A percentile compares a stretch with the other conserved stretches of the same genome.
Conservation (phyloP, 192 early-diverging fungal genomes). For the Paraglomus brasilianum region DNA sequence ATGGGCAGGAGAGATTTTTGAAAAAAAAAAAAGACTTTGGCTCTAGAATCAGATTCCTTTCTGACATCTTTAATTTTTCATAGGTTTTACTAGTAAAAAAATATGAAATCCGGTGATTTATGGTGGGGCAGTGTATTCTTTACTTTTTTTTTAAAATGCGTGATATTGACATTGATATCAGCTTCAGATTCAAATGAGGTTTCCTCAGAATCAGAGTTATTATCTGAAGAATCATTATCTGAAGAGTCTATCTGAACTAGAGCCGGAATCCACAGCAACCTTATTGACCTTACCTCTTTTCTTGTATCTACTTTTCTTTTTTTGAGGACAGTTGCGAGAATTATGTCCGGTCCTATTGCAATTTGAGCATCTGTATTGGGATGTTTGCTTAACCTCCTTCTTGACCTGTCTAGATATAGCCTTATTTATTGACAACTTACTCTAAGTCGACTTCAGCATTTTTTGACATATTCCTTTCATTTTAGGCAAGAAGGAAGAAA, state of each 20-base stretch:
- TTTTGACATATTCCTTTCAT: slow-evolving; percentile 1
- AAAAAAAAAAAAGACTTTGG: too few relatives aligned
- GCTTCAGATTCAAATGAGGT: background rate
- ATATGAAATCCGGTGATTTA: too few relatives aligned
- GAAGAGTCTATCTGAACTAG: background rate
- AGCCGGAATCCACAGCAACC: slow-evolving; percentile 17
- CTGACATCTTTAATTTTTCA: too few relatives aligned
- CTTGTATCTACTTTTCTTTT: background rate
- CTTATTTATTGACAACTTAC: background rate
- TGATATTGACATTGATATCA: background rate
- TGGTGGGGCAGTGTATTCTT: too few relatives aligned
- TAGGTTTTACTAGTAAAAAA: too few relatives aligned
- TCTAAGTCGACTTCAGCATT: background rate
- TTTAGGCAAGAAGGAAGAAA: too few relatives aligned
- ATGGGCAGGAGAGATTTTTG: too few relatives aligned
- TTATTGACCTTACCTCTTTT: slow-evolving; percentile 23
- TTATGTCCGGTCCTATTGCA: slow-evolving; percentile 10
- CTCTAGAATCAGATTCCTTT: too few relatives aligned
- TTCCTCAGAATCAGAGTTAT: background rate
- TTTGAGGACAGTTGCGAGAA: background rate
- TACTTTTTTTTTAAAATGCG: slow-evolving; percentile 10
- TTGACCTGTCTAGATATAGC: background rate
- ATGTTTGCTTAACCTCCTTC: background rate
- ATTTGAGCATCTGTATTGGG: slow-evolving; percentile 2
- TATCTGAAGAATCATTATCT: slow-evolving; percentile 1